Evolutionary conservation across 305 asterid genomes (phyloP).

Genomic region (Fraxinus floribunda): DNA sequence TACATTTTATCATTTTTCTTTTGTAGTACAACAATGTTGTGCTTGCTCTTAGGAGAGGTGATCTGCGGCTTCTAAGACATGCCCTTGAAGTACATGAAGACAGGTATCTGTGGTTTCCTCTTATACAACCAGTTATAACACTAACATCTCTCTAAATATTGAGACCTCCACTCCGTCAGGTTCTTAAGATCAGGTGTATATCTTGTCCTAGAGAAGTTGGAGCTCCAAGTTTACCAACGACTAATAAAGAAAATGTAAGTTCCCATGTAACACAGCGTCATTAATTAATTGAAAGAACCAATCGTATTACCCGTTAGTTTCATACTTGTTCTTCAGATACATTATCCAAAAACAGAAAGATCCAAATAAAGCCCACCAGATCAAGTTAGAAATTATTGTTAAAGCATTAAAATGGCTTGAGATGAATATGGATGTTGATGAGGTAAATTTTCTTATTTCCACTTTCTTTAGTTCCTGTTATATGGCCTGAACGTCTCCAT

Average conservation of each 20-base stretch:
- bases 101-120: constrained; percentile 44
- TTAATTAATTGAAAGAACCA: not conserved
- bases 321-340: constrained; percentile 43
- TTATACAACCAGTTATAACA: constrained; percentile 1
- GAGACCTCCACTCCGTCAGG: constrained; percentile 39
- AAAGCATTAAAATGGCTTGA: constrained; percentile 89
- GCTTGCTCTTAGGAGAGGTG: constrained; percentile 86
- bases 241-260: constrained; percentile 88
- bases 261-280: not conserved
- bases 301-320: not conserved
- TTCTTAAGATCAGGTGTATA: constrained; percentile 92
- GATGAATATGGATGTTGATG: constrained; percentile 87
- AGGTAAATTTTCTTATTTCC: constrained; percentile 43
- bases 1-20: constrained; percentile 5
- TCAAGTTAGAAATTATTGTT: constrained; percentile 80
- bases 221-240: constrained; percentile 93
- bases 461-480: not conserved
- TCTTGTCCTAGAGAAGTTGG: constrained; percentile 90
- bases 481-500: not conserved
- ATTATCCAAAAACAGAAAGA: constrained; percentile 81
- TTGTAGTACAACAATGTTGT: constrained; percentile 73
- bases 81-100: constrained; percentile 89
- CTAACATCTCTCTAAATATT: not conserved
- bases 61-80: constrained; percentile 81
- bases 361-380: constrained; percentile 83